These are phyloP conservation scores for Fusarium lateritium DNA, from an alignment of 2,329 filamentous ascomycete species.

Conservation along the genomic window DNA sequence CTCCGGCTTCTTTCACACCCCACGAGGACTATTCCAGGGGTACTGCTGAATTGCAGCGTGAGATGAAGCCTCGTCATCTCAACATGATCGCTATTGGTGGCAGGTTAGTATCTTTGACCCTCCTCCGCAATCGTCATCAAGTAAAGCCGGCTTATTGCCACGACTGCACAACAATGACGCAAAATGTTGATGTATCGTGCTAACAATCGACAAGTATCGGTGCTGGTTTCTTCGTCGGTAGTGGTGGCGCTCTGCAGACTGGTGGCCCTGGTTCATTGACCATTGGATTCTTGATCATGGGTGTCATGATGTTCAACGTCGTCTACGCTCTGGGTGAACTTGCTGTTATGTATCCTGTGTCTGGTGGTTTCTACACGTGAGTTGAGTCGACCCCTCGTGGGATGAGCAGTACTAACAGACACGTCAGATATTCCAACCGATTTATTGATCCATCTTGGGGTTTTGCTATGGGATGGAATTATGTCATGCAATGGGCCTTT, in stretches of 20 bases:
- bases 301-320: conserved; percentile 73
- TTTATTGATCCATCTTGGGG: conserved; percentile 70
- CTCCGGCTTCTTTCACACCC: conserved; percentile 39
- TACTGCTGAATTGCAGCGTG: conserved; percentile 44
- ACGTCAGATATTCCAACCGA: conserved; percentile 62
- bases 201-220: conserved; percentile 59
- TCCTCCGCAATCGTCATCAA: conserved; percentile 4
- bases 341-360: conserved; percentile 57
- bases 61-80: conserved; percentile 49
- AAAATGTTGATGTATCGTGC: not conserved
- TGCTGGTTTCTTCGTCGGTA: conserved; percentile 74
- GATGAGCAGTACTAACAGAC: not conserved
- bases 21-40: conserved; percentile 43
- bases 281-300: conserved; percentile 68
- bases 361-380: conserved; percentile 69
- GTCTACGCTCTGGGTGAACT: conserved; percentile 73
- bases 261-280: conserved; percentile 58
- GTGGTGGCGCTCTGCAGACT: conserved; percentile 59
- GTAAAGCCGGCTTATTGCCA: conserved; percentile 24
- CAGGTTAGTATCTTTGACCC: conserved; percentile 34
- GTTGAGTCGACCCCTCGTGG: not conserved
- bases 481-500: conserved; percentile 62
- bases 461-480: conserved; percentile 64
- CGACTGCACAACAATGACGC: not conserved
- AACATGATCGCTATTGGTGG: conserved; percentile 51